phyloP scores from a whole-genome alignment of 2,329 filamentous ascomycete species.

The Reticulascus tulasneorum region DNA sequence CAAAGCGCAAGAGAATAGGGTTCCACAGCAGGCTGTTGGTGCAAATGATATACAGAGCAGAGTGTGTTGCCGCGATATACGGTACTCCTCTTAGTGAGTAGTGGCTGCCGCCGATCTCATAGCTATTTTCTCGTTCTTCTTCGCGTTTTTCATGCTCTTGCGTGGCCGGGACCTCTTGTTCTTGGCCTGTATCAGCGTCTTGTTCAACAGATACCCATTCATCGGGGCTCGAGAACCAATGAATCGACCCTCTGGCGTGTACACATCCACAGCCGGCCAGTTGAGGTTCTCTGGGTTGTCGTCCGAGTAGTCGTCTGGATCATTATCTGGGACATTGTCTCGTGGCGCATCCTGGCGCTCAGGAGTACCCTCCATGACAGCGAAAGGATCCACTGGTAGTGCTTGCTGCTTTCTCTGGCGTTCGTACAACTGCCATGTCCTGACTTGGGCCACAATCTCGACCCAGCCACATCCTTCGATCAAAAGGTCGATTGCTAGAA shows the following conservation, averaged over 20 bases:
- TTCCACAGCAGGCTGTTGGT: no score
- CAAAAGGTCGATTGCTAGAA: conserved; percentile 78
- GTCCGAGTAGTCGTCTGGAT: background rate
- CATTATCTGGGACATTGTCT: conserved; percentile 15
- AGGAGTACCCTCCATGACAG: conserved; percentile 11
- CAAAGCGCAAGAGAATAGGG: no score
- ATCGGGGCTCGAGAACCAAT: conserved; percentile 65
- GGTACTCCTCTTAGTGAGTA: background rate
- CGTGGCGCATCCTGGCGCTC: conserved; percentile 13
- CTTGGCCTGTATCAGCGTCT: conserved; percentile 45
- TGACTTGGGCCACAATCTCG: conserved; percentile 78
- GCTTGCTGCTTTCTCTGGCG: conserved; percentile 11
- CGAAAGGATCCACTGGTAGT: conserved; percentile 9
- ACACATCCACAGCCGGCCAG: conserved; percentile 78
- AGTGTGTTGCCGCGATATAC: background rate
- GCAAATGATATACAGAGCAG: no score
- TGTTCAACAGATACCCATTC: conserved; percentile 64
- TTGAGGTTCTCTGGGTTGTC: conserved; percentile 26
- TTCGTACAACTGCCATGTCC: conserved; percentile 47
- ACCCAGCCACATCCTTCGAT: conserved; percentile 94
- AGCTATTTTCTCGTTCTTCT: conserved; percentile 45
- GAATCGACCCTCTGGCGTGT: conserved; percentile 78
- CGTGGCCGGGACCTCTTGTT: conserved; percentile 56
- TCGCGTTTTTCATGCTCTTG: conserved; percentile 64
- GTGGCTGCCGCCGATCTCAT: conserved; percentile 16